phyloP scores from a whole-genome alignment of 164 flowering plant species.

The Chimonanthus praecox region DNA sequence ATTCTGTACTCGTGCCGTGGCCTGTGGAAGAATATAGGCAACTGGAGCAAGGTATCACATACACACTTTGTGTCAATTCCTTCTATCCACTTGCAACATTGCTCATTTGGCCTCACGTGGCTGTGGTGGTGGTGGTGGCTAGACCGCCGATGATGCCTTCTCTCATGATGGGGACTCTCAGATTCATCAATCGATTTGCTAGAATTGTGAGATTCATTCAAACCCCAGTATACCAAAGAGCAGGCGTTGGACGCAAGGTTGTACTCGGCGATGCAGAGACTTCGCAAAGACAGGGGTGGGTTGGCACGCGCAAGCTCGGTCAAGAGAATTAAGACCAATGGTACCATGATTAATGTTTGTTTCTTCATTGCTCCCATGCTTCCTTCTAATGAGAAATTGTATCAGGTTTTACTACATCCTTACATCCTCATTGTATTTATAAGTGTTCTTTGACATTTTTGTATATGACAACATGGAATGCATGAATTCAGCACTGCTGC shows the following conservation, averaged over 20 bases:
- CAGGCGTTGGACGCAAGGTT: background rate
- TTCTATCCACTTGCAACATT: slow-evolving; percentile 1
- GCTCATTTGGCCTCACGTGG: background rate
- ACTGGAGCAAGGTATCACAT: background rate
- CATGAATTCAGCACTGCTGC: too few species aligned
- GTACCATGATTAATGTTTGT: background rate
- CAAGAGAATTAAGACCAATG: background rate
- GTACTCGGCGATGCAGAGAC: background rate
- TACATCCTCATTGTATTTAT: too few species aligned
- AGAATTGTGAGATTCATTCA: too few species aligned
- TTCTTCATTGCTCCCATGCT: too few species aligned
- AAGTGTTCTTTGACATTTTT: too few species aligned
- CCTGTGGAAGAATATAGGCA: background rate
- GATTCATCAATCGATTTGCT: background rate
- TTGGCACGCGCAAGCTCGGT: background rate
- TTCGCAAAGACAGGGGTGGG: background rate
- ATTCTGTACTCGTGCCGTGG: background rate
- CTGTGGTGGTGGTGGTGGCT: background rate
- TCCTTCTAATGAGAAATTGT: too few species aligned
- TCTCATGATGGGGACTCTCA: background rate
- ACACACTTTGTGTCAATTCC: background rate
- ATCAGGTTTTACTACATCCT: too few species aligned
- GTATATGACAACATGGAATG: too few species aligned
- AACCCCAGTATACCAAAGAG: background rate
- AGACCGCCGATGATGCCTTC: background rate